Evolutionary conservation across 441 rosid genomes (phyloP).

Genomic region (Euphorbia celastroides): DNA sequence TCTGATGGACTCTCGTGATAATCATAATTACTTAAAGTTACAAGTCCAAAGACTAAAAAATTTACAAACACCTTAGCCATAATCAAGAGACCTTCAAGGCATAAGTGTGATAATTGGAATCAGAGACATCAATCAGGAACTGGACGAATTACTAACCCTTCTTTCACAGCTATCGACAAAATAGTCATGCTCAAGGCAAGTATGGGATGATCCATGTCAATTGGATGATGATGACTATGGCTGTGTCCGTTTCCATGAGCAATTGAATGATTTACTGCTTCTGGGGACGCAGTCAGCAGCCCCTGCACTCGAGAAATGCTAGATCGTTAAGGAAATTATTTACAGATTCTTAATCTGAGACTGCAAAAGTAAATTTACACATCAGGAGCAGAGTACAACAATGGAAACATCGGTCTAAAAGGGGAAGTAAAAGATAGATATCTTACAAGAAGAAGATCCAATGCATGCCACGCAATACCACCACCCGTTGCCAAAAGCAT

Average conservation of each 20-base stretch:
- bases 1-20: not conserved
- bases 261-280: conserved; percentile 33
- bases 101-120: not conserved
- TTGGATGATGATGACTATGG: conserved; percentile 46
- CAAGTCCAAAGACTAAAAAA: not conserved
- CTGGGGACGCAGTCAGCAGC: conserved; percentile 47
- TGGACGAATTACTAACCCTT: conserved; percentile 44
- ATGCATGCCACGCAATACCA: conserved; percentile 90
- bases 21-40: not conserved
- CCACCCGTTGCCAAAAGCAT: conserved; percentile 90
- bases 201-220: conserved; percentile 63
- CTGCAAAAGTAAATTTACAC: not conserved
- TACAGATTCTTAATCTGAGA: conserved; percentile 2
- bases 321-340: not conserved
- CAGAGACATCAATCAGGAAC: conserved; percentile 1
- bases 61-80: conserved; percentile 1
- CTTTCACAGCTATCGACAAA: conserved; percentile 78
- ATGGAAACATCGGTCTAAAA: conserved; percentile 2
- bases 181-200: conserved; percentile 73
- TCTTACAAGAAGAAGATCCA: conserved; percentile 58
- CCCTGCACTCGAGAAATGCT: conserved; percentile 37
- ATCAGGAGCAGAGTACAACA: not conserved
- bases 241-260: conserved; percentile 28
- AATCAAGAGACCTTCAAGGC: not conserved
- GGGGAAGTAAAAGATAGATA: conserved; percentile 11